These are phyloP conservation scores for Ormosia semicastrata DNA, from an alignment of 306 rosid species.

Conservation along the genomic window DNA sequence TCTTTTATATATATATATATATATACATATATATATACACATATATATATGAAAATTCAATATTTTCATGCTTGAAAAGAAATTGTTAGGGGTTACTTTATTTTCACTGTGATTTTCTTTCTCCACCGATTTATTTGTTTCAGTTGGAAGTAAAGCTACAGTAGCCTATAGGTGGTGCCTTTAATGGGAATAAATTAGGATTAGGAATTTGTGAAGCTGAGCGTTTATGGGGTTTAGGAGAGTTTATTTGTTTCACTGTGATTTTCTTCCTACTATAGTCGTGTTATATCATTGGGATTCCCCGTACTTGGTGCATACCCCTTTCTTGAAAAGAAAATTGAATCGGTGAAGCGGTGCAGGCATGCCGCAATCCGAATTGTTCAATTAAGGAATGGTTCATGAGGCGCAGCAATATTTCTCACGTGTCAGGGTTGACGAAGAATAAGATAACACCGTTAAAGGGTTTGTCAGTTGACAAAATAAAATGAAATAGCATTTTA, in stretches of 20 bases:
- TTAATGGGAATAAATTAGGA: constrained; percentile 37
- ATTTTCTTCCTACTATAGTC: constrained; percentile 59
- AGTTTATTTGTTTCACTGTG: no score
- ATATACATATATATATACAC: no score
- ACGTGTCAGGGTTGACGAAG: no score
- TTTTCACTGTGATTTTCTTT: constrained; percentile 55
- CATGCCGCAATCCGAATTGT: no score
- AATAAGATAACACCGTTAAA: no score
- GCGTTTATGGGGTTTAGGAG: no score
- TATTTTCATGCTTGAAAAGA: constrained; percentile 56
- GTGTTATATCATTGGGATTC: constrained; percentile 45
- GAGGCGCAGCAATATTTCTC: no score
- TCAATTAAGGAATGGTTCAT: no score
- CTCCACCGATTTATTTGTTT: constrained; percentile 33
- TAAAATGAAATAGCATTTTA: no score
- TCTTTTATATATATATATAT: no score
- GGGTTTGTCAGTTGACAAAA: no score
- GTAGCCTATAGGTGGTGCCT: constrained; percentile 31
- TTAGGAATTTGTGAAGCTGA: constrained; percentile 41
- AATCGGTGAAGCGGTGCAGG: neutral
- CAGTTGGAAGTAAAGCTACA: constrained; percentile 35
- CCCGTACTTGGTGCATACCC: constrained; percentile 46
- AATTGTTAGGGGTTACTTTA: constrained; percentile 67
- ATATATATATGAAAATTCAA: no score
- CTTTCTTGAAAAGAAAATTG: constrained; percentile 76